A percentile compares a stretch with the other conserved stretches of the same genome.
Conservation (phyloP, 2,329 filamentous ascomycete genomes). For the Westerdykella ornata region DNA sequence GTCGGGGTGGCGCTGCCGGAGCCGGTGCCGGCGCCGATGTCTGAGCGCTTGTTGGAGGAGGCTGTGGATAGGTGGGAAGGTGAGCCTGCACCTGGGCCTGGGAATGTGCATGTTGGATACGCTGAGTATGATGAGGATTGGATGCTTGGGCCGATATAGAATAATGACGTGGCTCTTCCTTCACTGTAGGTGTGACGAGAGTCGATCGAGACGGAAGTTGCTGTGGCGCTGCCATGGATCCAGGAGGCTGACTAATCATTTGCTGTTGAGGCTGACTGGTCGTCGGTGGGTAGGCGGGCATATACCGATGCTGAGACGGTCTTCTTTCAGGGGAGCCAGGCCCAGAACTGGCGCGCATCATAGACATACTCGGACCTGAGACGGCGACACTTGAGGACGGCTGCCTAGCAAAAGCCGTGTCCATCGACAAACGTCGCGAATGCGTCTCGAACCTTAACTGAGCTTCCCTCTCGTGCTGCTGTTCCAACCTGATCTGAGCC, state of each 20-base stretch:
- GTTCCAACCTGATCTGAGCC: slow-evolving; percentile 15
- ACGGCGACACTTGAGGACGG: slow-evolving; percentile 14
- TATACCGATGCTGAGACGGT: slow-evolving; percentile 24
- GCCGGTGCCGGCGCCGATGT: slow-evolving; percentile 10
- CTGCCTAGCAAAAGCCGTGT: slow-evolving; percentile 21
- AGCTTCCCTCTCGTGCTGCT: slow-evolving; percentile 28
- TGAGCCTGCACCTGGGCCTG: slow-evolving; percentile 13
- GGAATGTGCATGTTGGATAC: neutral
- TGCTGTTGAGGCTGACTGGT: slow-evolving; percentile 20
- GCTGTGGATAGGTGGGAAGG: slow-evolving; percentile 17
- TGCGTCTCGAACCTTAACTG: slow-evolving; percentile 23
- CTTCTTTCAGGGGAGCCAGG: slow-evolving; percentile 29
- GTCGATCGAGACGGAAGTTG: slow-evolving; percentile 20
- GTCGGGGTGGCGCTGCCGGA: slow-evolving; percentile 16
- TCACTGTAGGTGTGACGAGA: slow-evolving; percentile 28
- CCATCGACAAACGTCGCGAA: slow-evolving; percentile 27
- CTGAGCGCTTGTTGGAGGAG: slow-evolving; percentile 15
- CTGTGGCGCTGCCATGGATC: slow-evolving; percentile 13
- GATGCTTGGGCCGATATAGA: slow-evolving; percentile 15
- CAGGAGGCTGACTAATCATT: slow-evolving; percentile 14
- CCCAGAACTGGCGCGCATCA: slow-evolving; percentile 21
- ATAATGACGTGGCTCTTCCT: slow-evolving; percentile 30
- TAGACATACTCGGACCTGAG: slow-evolving; percentile 14
- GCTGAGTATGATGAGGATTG: slow-evolving; percentile 1
- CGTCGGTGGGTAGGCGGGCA: slow-evolving; percentile 20